Evolutionary conservation across 2,329 filamentous ascomycete genomes (phyloP), one percentile per base, ranked within the genome.

Genomic region (Scortechinia acanthostroma): DNA sequence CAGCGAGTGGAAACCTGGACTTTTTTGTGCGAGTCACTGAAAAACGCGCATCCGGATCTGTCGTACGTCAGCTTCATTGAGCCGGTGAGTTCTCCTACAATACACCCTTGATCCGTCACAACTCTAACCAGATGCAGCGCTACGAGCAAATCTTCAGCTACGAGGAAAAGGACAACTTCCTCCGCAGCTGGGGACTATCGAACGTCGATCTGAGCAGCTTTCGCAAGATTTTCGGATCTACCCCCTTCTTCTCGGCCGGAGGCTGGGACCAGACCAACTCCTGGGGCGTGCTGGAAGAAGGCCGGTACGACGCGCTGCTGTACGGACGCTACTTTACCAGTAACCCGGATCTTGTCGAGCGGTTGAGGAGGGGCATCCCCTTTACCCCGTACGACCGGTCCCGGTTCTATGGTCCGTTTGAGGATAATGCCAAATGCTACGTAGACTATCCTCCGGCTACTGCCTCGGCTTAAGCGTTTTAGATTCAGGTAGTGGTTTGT

Each of bases 11-110:
- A 76, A 55, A 77, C 72, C 0, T 78, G 73, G 70, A 61, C 63
- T 2, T 58, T 69, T 48, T 59, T 78, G 4, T 76, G 70, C 48
- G 58, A 60, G 33, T 60, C 70, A 47, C 52, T 78, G 48, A 77
- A 77, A 55, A 53, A 55, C 42, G 52, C 55, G 3, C 58, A 64
- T 6, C 69, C 69, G 0, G 51, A 55, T 3, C 54, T 77, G n/a
- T 69, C 69, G 2, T 79, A 78, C 49, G 68, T 78, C 15, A 73
- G 69, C 58, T 74, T 78, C 40, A 63, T 79, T 42, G 75, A 78
- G 55, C 73, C 74, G 10, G 35, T 40, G 17, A 10, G 35, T 40
- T 54, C 56, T 59, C 48, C 45, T 54, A 50, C 33, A 21, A 1
- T n/a, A n/a, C n/a, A n/a, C 3, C 10, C 16, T 15, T 15, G 20